Evolutionary conservation across 2,329 filamentous ascomycete species (phyloP).

Genomic region (Cordyceps cicadae): DNA sequence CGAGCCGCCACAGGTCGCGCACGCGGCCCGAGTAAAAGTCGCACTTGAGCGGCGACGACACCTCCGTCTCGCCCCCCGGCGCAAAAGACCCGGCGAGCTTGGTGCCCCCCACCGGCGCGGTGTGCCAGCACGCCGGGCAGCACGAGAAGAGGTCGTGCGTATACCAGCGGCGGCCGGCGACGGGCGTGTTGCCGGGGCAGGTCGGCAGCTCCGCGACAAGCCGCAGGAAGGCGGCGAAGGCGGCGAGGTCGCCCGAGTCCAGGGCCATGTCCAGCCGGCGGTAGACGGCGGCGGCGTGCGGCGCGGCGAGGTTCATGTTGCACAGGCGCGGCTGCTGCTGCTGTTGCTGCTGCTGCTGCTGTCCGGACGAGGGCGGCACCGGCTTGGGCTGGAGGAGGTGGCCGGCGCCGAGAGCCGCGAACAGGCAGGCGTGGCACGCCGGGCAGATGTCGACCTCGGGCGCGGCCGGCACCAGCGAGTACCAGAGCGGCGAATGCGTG

Average conservation of each 20-base stretch:
- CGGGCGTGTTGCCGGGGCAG: background rate
- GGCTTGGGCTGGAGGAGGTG: background rate
- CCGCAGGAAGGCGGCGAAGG: background rate
- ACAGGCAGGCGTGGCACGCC: background rate
- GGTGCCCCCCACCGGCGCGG: background rate
- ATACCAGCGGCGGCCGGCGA: background rate
- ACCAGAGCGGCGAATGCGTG: background rate
- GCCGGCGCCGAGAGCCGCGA: background rate
- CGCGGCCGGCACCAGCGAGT: background rate
- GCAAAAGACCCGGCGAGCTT: background rate
- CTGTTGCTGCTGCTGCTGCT: background rate
- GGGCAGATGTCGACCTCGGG: constrained; percentile 1
- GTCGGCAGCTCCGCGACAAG: background rate
- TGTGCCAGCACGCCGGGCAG: constrained; percentile 6
- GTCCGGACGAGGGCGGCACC: background rate
- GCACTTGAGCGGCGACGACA: background rate
- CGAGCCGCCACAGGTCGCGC: background rate
- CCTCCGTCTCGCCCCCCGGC: background rate
- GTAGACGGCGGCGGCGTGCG: background rate
- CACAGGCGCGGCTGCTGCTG: background rate
- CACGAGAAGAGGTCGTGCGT: background rate
- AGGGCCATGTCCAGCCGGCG: background rate
- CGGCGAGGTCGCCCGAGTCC: background rate
- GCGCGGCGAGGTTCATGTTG: background rate
- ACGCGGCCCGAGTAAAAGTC: constrained; percentile 1